Percentiles rank a stretch among this genome's conserved stretches.
Conservation (phyloP, 129 eudicot species). For the Gnaphalium uliginosum region DNA sequence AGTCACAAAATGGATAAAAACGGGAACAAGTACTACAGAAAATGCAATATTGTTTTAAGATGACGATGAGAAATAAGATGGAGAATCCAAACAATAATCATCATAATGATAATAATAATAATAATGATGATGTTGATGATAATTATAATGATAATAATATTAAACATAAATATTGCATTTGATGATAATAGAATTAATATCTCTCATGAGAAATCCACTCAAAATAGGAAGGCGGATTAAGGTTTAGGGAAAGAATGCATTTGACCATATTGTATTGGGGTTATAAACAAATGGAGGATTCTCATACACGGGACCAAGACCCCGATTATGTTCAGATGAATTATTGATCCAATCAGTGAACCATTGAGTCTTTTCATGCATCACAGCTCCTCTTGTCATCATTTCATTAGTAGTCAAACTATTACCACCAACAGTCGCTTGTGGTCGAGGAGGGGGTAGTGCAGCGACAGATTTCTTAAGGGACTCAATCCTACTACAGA, state of each 20-base stretch:
- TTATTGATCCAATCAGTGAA: conserved; percentile 41
- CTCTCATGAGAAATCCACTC: conserved; percentile 1
- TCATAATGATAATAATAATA: too few species aligned
- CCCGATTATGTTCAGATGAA: conserved; percentile 33
- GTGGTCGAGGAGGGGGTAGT: conserved; percentile 14
- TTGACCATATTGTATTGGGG: conserved; percentile 36
- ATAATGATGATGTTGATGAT: too few species aligned
- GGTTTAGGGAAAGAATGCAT: conserved; percentile 29
- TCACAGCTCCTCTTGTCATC: conserved; percentile 19
- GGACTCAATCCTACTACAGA: conserved; percentile 35
- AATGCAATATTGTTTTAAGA: background rate
- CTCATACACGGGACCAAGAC: conserved; percentile 38
- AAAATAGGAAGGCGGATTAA: background rate
- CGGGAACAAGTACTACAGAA: background rate
- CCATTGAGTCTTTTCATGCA: conserved; percentile 29
- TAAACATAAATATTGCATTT: background rate
- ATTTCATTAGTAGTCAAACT: conserved; percentile 18
- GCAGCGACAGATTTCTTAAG: conserved; percentile 24
- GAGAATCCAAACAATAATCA: background rate
- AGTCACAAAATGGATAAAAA: background rate
- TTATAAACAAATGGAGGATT: conserved; percentile 24
- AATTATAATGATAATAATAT: too few species aligned
- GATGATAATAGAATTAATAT: background rate
- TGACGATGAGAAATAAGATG: background rate
- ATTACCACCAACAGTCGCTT: conserved; percentile 4